Evolutionary conservation across 1,284 basidiomycete genomes (phyloP).

Genomic region (Vanrija pseudolonga): DNA sequence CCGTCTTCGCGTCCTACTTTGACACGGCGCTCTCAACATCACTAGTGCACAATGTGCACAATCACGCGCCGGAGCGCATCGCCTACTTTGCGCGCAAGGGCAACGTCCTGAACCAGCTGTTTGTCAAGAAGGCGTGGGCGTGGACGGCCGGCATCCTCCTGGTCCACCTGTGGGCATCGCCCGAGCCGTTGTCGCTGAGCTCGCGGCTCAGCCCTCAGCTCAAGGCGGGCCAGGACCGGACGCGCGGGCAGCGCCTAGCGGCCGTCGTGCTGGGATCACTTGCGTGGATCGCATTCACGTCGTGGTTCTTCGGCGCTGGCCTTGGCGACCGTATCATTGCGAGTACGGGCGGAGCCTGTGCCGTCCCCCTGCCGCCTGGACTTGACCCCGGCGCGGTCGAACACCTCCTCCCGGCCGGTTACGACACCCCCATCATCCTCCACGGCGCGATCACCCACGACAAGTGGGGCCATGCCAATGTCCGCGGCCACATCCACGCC

Average conservation of each 20-base stretch:
- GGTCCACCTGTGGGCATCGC: conserved; percentile 35
- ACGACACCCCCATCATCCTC: conserved; percentile 53
- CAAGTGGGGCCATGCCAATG: neutral
- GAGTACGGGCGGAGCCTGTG: conserved; percentile 77
- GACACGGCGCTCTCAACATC: conserved; percentile 50
- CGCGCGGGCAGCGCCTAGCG: conserved; percentile 52
- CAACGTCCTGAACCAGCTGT: conserved; percentile 76
- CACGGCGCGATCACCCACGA: conserved; percentile 50
- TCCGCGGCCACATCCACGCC: neutral
- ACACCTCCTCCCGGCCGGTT: conserved; percentile 6
- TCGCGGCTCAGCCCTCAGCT: neutral
- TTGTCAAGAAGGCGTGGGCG: conserved; percentile 87
- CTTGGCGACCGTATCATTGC: conserved; percentile 70
- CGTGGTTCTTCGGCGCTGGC: conserved; percentile 89
- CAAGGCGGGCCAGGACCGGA: conserved; percentile 44
- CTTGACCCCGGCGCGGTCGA: conserved; percentile 11
- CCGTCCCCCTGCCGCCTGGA: conserved; percentile 58
- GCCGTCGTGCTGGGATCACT: conserved; percentile 65
- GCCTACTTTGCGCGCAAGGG: conserved; percentile 76
- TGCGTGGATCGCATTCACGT: conserved; percentile 71
- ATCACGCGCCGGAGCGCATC: conserved; percentile 34
- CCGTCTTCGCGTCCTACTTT: conserved; percentile 57
- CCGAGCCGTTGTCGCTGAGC: neutral
- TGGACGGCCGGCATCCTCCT: conserved; percentile 77
- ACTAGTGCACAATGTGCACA: conserved; percentile 53